A percentile compares a stretch with the other conserved stretches of the same genome.
These are phyloP conservation scores for Bifiguratus adelaidae DNA, from an alignment of 192 early-diverging fungal genomes.

Conservation along the genomic window DNA sequence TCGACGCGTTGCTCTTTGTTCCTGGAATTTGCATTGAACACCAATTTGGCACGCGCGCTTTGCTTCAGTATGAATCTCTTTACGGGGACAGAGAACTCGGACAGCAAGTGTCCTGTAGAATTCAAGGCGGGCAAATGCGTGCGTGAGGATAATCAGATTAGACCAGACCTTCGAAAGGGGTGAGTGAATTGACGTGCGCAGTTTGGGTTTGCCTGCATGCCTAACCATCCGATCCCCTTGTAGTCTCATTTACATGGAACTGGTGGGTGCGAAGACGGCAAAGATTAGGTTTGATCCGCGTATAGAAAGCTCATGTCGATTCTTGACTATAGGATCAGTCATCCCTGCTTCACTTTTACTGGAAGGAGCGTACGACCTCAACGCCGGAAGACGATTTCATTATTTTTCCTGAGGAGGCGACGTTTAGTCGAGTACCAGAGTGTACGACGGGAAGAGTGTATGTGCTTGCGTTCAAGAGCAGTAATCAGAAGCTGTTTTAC, in stretches of 20 bases:
- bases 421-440: constrained; percentile 32
- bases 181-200: constrained; percentile 16
- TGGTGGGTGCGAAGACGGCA: constrained; percentile 7
- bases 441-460: constrained; percentile 64
- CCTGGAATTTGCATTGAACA: too few species aligned
- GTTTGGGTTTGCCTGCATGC: too few species aligned
- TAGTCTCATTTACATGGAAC: constrained; percentile 51
- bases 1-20: too few species aligned
- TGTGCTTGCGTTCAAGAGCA: constrained; percentile 72
- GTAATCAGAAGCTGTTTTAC: constrained; percentile 66
- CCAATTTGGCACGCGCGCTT: too few species aligned
- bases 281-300: not conserved
- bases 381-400: constrained; percentile 52
- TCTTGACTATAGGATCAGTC: constrained; percentile 37
- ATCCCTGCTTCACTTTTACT: constrained; percentile 66
- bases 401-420: constrained; percentile 70
- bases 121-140: constrained; percentile 67
- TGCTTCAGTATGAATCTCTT: too few species aligned
- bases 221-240: too few species aligned
- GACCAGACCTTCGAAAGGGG: constrained; percentile 69
- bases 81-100: too few species aligned
- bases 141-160: constrained; percentile 52
- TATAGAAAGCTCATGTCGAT: constrained; percentile 8
- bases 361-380: constrained; percentile 58
- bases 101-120: constrained; percentile 29